Percentiles rank a stretch among this genome's conserved stretches.
Conservation (phyloP, 164 flowering plant species). For the Vitis amurensis region DNA sequence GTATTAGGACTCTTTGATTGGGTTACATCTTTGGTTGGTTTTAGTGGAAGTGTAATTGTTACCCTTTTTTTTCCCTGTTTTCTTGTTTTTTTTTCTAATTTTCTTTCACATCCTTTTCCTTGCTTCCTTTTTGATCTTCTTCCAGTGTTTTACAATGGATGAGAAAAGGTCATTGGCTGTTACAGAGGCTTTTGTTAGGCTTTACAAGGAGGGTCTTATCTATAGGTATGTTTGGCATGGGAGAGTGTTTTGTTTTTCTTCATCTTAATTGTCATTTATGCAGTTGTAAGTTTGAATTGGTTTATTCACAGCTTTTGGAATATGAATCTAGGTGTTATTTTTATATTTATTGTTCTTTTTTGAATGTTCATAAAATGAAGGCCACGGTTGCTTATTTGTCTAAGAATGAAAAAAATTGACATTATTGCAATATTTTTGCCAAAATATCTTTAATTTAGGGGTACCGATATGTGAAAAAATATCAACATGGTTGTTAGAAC, state of each 20-base stretch:
- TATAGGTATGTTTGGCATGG: slow-evolving; percentile 57
- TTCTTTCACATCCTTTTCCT: background rate
- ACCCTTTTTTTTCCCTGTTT: background rate
- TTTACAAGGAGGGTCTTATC: slow-evolving; percentile 73
- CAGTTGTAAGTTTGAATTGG: background rate
- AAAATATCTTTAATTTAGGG: no score
- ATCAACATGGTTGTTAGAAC: no score
- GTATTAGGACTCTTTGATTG: background rate
- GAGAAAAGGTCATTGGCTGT: slow-evolving; percentile 86
- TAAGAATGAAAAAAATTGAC: no score
- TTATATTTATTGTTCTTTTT: background rate
- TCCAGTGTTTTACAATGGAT: slow-evolving; percentile 96
- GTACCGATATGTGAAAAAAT: no score
- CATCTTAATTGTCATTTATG: background rate
- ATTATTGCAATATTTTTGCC: no score
- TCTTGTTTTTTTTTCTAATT: background rate
- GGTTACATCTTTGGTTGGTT: background rate
- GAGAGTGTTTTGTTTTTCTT: background rate
- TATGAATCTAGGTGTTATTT: background rate
- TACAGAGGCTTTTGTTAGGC: slow-evolving; percentile 92
- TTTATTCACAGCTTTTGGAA: background rate
- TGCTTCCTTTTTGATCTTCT: slow-evolving; percentile 1
- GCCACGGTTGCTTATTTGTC: no score
- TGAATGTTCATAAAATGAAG: no score
- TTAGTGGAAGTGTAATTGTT: background rate